A percentile compares a stretch with the other conserved stretches of the same genome.
These are phyloP conservation scores for Sporothrix euskadiensis DNA, from an alignment of 2,329 filamentous ascomycete genomes.

Conservation along the genomic window DNA sequence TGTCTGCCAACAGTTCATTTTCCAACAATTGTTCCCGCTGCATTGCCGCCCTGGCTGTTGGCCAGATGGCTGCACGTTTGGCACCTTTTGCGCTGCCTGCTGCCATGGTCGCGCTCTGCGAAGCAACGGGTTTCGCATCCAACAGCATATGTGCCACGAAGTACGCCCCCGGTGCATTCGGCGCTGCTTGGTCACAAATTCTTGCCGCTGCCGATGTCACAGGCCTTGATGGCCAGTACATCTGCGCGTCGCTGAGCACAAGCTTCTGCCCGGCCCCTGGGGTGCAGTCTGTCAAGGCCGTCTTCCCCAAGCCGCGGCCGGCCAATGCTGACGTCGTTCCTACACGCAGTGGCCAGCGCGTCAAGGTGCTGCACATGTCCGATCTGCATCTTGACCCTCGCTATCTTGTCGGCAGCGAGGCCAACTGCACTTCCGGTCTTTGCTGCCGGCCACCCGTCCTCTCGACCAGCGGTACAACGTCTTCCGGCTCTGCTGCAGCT, in stretches of 20 bases:
- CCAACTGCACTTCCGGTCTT: slow-evolving; percentile 59
- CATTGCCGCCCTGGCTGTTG: slow-evolving; percentile 51
- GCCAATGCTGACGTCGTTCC: slow-evolving; percentile 44
- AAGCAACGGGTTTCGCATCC: slow-evolving; percentile 48
- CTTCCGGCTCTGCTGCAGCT: slow-evolving; percentile 29
- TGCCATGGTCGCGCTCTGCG: slow-evolving; percentile 54
- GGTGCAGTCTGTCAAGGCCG: slow-evolving; percentile 48
- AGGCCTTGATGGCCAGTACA: slow-evolving; percentile 57
- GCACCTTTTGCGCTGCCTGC: slow-evolving; percentile 52
- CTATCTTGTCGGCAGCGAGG: slow-evolving; percentile 55
- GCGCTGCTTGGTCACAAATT: slow-evolving; percentile 59
- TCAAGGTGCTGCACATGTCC: slow-evolving; percentile 60
- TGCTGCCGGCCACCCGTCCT: slow-evolving; percentile 53
- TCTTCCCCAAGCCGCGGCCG: slow-evolving; percentile 58
- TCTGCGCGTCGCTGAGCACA: slow-evolving; percentile 53
- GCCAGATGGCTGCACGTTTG: slow-evolving; percentile 51
- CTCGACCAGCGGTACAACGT: slow-evolving; percentile 35
- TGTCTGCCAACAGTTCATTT: slow-evolving; percentile 40
- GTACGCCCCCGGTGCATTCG: slow-evolving; percentile 51
- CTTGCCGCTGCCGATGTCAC: slow-evolving; percentile 54
- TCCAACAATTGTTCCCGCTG: slow-evolving; percentile 54
- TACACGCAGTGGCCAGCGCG: slow-evolving; percentile 52
- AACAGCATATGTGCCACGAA: slow-evolving; percentile 50
- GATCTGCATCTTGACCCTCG: slow-evolving; percentile 60
- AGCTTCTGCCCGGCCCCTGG: slow-evolving; percentile 51